Base-by-base conservation (phyloP, 2,329 filamentous ascomycete genomes). In the Rutstroemia sydowiana region DNA sequence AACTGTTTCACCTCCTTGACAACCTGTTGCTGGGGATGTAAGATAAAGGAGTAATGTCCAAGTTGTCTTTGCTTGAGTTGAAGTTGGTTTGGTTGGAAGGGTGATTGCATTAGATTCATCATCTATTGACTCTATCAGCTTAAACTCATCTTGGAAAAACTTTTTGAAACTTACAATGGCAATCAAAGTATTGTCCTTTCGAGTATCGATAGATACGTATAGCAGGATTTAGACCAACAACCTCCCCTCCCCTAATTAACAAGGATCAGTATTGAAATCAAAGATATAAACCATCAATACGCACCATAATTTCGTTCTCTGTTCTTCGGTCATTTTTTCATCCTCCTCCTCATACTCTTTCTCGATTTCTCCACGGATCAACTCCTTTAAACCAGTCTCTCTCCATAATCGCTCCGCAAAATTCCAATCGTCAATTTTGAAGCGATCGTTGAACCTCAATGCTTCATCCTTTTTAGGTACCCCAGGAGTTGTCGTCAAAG, bases 41-140 rank as follows among this genome's bases (percentile, higher is more conserved):
- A 96, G 76, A 65, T 96, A 97, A 32, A 96, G 78, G 0, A 96
- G 75, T 5, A 95, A 73, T 0, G 92, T 96, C 90, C 91, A 96
- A 0, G 90, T 96, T 5, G 92, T 96, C 62, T 77, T 83, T 18
- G 78, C 84, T 20, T 73, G 72, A 10, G 70, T 69, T n/a, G 67
- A 59, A 9, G 45, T 56, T 8, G 66, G 66, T 26, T 68, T 65
- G 28, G 74, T 70, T 2, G 74, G 73, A 41, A 93, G 71, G 1
- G 71, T 76, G 23, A 96, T 69, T 50, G 78, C 75, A 65, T 95
- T 95, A 47, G 81, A 87, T 63, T 96, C 91, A 68, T 97, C 92
- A 63, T 95, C 88, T 93, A 31, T 14, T 30, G 11, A 16, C 4
- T 5, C 11, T 10, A 28, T 52, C 31, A 41, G 20, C 44, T 40